These are phyloP conservation scores for Colletotrichum sp. DNA, from an alignment of 2,329 filamentous ascomycete genomes.

Conservation along the genomic window DNA sequence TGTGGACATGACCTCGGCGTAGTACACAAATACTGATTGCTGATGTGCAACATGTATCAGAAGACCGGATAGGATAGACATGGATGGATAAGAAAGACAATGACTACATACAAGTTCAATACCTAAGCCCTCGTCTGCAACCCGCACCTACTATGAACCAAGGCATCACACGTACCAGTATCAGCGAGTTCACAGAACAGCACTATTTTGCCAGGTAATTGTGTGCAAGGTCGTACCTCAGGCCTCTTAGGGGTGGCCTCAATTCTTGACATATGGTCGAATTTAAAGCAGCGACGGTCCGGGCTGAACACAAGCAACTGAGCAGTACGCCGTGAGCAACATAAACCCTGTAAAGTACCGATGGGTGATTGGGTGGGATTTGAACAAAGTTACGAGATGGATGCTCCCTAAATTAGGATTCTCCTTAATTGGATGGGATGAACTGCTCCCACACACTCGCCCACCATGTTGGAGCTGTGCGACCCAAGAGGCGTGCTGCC, in stretches of 20 bases:
- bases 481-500: not conserved
- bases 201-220: not conserved
- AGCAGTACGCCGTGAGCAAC: not conserved
- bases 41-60: not conserved
- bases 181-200: not conserved
- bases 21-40: not conserved
- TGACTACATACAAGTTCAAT: not conserved
- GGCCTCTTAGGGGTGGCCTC: not conserved
- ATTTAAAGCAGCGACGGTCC: not conserved
- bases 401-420: not conserved
- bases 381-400: not conserved
- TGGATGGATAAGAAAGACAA: not conserved
- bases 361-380: not conserved
- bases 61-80: not conserved
- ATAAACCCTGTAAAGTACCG: not conserved
- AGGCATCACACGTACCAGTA: not conserved
- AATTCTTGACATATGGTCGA: not conserved
- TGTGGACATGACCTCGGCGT: not conserved
- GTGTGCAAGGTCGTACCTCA: not conserved
- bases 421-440: not conserved
- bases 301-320: not conserved
- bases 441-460: not conserved
- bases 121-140: too few relatives aligned
- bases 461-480: not conserved
- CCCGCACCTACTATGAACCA: not conserved